These are phyloP conservation scores for Fusarium phyllophilum DNA, from an alignment of 2,329 filamentous ascomycete genomes.

Conservation along the genomic window DNA sequence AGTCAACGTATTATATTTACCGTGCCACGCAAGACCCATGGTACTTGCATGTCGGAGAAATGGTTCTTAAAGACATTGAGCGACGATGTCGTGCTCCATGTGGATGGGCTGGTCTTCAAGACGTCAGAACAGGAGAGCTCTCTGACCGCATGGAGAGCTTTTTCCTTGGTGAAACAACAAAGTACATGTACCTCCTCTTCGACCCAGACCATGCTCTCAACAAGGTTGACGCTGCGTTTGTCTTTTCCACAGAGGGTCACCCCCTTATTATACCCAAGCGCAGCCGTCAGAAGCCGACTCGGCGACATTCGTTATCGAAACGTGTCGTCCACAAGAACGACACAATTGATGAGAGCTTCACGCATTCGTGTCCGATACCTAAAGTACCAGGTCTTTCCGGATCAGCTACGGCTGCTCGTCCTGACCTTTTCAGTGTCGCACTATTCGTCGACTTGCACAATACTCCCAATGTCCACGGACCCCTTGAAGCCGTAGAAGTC, in stretches of 20 bases:
- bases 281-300: slow-evolving; percentile 26
- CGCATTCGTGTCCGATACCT: slow-evolving; percentile 73
- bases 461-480: slow-evolving; percentile 72
- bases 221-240: slow-evolving; percentile 83
- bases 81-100: slow-evolving; percentile 89
- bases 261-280: slow-evolving; percentile 80
- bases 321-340: slow-evolving; percentile 42
- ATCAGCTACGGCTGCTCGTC: slow-evolving; percentile 81
- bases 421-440: slow-evolving; percentile 89
- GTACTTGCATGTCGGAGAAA: slow-evolving; percentile 96
- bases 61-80: slow-evolving; percentile 90
- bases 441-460: slow-evolving; percentile 84
- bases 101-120: slow-evolving; percentile 91
- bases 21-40: slow-evolving; percentile 92
- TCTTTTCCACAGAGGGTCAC: slow-evolving; percentile 97
- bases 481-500: slow-evolving; percentile 50
- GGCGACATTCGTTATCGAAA: slow-evolving; percentile 10
- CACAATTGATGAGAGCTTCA: slow-evolving; percentile 58
- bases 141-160: slow-evolving; percentile 99
- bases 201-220: slow-evolving; percentile 89
- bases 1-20: slow-evolving; percentile 97
- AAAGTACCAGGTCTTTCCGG: slow-evolving; percentile 71
- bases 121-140: slow-evolving; percentile 84
- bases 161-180: slow-evolving; percentile 94
- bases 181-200: slow-evolving; percentile 94